Evolutionary conservation across 495 filamentous ascomycete species (phyloP).

Genomic region (Patellaria atrata): DNA sequence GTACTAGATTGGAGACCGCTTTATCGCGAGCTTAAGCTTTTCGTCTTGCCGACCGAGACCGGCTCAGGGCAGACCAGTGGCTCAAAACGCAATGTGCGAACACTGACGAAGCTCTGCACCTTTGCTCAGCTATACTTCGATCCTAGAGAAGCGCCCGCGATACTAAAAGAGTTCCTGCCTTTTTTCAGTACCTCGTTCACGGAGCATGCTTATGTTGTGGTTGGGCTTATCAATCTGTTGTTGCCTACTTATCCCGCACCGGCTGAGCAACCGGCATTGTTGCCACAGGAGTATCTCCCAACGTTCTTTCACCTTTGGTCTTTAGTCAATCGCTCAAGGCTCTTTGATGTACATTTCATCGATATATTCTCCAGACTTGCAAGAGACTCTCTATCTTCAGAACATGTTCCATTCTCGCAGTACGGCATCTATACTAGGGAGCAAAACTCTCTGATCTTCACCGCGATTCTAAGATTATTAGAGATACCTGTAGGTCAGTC

Average conservation of each 20-base stretch:
- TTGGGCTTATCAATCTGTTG: slow-evolving; percentile 69
- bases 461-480: slow-evolving; percentile 71
- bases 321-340: slow-evolving; percentile 74
- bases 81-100: slow-evolving; percentile 53
- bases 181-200: slow-evolving; percentile 89
- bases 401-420: slow-evolving; percentile 67
- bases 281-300: slow-evolving; percentile 73
- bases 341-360: slow-evolving; percentile 72
- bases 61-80: slow-evolving; percentile 44
- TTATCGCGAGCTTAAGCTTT: slow-evolving; percentile 76
- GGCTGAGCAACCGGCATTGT: slow-evolving; percentile 46
- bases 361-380: slow-evolving; percentile 81
- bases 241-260: slow-evolving; percentile 73
- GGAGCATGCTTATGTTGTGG: slow-evolving; percentile 76
- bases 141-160: slow-evolving; percentile 64
- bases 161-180: slow-evolving; percentile 91
- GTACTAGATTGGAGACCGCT: slow-evolving; percentile 81
- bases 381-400: slow-evolving; percentile 59
- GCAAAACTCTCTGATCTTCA: slow-evolving; percentile 86
- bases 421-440: slow-evolving; percentile 86
- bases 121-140: slow-evolving; percentile 90
- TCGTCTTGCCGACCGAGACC: slow-evolving; percentile 74
- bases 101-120: slow-evolving; percentile 71
- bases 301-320: slow-evolving; percentile 96
- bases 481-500: slow-evolving; percentile 97